Base-by-base conservation (phyloP, 768 basidiomycete species). In the Serendipita sp. region DNA sequence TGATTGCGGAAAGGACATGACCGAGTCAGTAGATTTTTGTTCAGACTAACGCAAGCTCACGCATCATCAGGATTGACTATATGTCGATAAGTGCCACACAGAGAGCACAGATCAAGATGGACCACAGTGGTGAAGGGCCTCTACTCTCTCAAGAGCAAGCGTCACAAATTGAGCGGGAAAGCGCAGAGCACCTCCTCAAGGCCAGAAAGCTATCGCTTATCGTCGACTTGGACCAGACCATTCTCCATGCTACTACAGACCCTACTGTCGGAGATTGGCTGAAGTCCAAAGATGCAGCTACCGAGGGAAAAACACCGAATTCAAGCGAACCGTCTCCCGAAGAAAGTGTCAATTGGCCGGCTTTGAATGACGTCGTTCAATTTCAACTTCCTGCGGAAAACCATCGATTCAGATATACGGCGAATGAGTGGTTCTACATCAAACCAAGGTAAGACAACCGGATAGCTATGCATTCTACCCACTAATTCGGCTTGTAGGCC, bases 181-280 rank as follows among this genome's bases (percentile, higher is more conserved):
- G 87, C 1, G 86, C 91, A 0, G 76, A 85, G 1, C 85, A 85
- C 68, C 82, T 99, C 40, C 80, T 91, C 70, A 79, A 80, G 64
- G 76, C 81, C 3, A 81, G 84, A 63, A 91, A 85, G 72, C 83
- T 99, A 36, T 91, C 90, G 37, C 84, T 99, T 60, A 97, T 99
- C 68, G 95, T 99, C 69, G 96, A 99, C 77, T 82, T 99, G 37
- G 96, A 99, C 75, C 96, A 99, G 73, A 99, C 96, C 11, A 93
- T 98, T 72, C 91, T 99, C 2, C 96, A 99, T 71, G 95, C 96
- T 5, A 97, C 95, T 0, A 94, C 97, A 29, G 96, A 99, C 74
- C 95, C 96, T 3, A 98, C 96, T 0, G 91, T 98, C 1, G 94
- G 92, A 36, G 95, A 97, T 72, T 98, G 96, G 96, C 89, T 96